Percentiles rank a stretch among this genome's conserved stretches.
Evolutionary conservation across 306 rosid genomes (phyloP).

Genomic region (Canavalia ensiformis): DNA sequence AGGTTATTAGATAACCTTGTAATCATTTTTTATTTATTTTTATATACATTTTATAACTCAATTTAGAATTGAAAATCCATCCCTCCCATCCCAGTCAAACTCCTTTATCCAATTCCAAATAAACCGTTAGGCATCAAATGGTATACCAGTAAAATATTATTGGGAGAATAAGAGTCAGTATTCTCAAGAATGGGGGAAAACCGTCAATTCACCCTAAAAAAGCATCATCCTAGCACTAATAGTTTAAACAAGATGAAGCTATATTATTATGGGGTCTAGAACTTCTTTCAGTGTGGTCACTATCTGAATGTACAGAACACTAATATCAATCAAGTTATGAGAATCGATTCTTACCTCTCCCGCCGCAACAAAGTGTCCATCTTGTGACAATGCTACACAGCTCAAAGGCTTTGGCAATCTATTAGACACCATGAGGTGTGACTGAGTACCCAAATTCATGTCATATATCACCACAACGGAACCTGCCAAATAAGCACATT

Average conservation of each 20-base stretch:
- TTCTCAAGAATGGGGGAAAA: slow-evolving; percentile 1
- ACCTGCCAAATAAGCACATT: slow-evolving; percentile 72
- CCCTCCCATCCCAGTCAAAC: slow-evolving; percentile 14
- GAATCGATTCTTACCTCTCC: slow-evolving; percentile 68
- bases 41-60: slow-evolving; percentile 3
- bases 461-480: slow-evolving; percentile 74
- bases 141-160: slow-evolving; percentile 25
- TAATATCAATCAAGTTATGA: slow-evolving; percentile 10
- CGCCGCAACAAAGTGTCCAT: slow-evolving; percentile 75
- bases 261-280: slow-evolving; percentile 8
- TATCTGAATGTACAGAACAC: neutral
- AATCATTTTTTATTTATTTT: neutral
- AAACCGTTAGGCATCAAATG: slow-evolving; percentile 27
- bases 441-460: slow-evolving; percentile 63
- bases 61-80: neutral
- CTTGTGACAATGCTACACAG: slow-evolving; percentile 75
- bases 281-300: slow-evolving; percentile 3
- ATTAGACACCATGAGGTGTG: slow-evolving; percentile 71
- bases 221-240: slow-evolving; percentile 5
- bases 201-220: neutral
- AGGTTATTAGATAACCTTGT: neutral
- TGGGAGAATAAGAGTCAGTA: neutral
- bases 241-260: slow-evolving; percentile 16
- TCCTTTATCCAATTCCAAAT: neutral
- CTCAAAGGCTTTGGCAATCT: slow-evolving; percentile 67